Evolutionary conservation across 495 filamentous ascomycete species (phyloP), one percentile per base, ranked within the genome.

Genomic region (Letharia columbiana): DNA sequence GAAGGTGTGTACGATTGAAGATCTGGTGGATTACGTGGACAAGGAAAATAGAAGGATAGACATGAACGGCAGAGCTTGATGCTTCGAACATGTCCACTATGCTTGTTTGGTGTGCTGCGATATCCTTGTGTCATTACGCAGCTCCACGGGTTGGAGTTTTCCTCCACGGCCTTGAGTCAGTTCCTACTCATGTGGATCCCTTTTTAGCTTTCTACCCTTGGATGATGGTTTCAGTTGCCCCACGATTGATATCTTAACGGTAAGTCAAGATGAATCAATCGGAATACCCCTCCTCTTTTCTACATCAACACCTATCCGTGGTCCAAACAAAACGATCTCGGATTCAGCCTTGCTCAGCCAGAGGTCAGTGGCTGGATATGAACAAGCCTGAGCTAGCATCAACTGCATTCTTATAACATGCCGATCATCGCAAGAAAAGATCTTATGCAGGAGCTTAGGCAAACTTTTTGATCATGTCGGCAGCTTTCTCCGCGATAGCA

Each of bases 1-100:
- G 68, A 92, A 88, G 78, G 91, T 96, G 50, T 96, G 92, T 75
- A 98, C 94, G 11, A 98, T 98, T 77, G 92, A 92, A 73, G 91
- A 90, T 74, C 77, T 98, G 77, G 88, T 92, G 49, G 79, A 74
- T 65, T 90, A 93, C 75, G 73, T 98, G 45, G 50, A 37, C 3
- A 66, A 41, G 23, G 44, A 56, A 35, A 13, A 44, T 40, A 61
- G 49, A 28, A 18, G 5, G 33, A 35, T 66, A 45, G 28, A 61
- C 10, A 18, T 61, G 28, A 56, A 66, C 45, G 59, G 59, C 31
- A 33, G 33, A 33, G 39, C 31, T 15, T 62, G 45, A 54, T 50
- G 7, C 2, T 61, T 50, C 6, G 13, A 47, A 4, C n/a, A 11
- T 58, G 33, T 35, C 12, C 31, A 18, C 5, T 2, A 17, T 37